Evolutionary conservation across 192 early-diverging fungal species (phyloP).

Genomic region (Coemansia sp.): DNA sequence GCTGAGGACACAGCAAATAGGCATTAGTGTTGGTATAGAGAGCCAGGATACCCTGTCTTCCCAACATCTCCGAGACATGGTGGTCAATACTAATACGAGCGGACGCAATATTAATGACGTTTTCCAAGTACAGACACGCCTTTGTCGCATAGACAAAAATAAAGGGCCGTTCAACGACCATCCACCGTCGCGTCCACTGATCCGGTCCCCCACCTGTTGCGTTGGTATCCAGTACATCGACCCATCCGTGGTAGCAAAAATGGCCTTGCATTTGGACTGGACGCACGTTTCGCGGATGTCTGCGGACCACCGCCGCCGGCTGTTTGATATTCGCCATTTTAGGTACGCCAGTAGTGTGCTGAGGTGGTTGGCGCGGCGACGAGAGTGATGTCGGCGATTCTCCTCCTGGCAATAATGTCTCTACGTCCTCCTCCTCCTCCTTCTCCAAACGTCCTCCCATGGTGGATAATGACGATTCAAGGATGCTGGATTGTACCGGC

Average conservation of each 20-base stretch:
- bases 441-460: too few relatives aligned
- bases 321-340: conserved; percentile 12
- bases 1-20: conserved; percentile 28
- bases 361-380: background rate
- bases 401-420: too few relatives aligned
- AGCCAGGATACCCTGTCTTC: conserved; percentile 26
- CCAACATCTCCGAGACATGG: conserved; percentile 37
- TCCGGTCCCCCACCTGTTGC: conserved; percentile 40
- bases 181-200: conserved; percentile 77
- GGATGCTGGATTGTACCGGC: conserved; percentile 9
- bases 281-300: conserved; percentile 5
- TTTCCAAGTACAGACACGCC: conserved; percentile 66
- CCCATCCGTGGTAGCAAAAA: conserved; percentile 28
- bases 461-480: background rate
- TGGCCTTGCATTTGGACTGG: conserved; percentile 31
- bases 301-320: conserved; percentile 20
- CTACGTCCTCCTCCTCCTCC: too few relatives aligned
- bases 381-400: too few relatives aligned
- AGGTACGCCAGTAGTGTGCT: too few relatives aligned
- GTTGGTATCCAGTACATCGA: conserved; percentile 39
- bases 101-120: conserved; percentile 77
- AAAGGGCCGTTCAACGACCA: conserved; percentile 76
- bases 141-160: conserved; percentile 74
- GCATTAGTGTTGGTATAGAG: conserved; percentile 45
- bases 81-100: conserved; percentile 43